These are phyloP conservation scores for Hibiscus mutabilis DNA, from an alignment of 345 rosid species.

Conservation along the genomic window DNA sequence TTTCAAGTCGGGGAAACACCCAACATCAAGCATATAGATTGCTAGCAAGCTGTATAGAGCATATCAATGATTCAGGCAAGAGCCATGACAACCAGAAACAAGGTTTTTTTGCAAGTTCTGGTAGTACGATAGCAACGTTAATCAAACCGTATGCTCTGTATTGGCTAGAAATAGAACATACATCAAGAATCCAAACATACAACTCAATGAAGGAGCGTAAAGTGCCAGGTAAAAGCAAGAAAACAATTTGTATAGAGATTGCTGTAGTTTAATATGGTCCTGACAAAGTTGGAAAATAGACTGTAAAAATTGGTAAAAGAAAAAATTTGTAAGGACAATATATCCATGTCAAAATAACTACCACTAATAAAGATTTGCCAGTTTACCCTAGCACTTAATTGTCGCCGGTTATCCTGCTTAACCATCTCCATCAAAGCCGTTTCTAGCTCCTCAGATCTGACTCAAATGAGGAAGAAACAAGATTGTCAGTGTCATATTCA, in stretches of 20 bases:
- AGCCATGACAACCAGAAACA: not conserved
- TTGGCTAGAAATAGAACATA: not conserved
- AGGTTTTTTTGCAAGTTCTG: not conserved
- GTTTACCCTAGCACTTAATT: conserved; percentile 89
- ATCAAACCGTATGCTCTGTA: not conserved
- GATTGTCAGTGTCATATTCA: conserved; percentile 2
- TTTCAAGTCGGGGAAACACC: not conserved
- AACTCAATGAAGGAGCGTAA: not conserved
- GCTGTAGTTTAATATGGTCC: not conserved
- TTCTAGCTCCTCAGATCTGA: conserved; percentile 98
- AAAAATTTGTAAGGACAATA: not conserved
- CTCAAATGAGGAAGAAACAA: conserved; percentile 13
- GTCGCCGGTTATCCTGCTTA: conserved; percentile 87
- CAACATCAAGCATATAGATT: not conserved
- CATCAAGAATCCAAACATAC: not conserved
- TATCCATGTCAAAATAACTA: not conserved
- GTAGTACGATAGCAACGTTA: not conserved
- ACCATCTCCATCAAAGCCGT: conserved; percentile 99
- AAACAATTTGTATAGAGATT: not conserved
- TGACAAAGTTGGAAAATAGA: not conserved
- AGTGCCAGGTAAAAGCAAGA: not conserved
- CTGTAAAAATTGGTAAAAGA: not conserved
- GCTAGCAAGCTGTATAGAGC: not conserved
- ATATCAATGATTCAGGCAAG: not conserved
- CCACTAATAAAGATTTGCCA: conserved; percentile 1